These are phyloP conservation scores for Gossypium thurberi DNA, from an alignment of 345 rosid species.

Conservation along the genomic window DNA sequence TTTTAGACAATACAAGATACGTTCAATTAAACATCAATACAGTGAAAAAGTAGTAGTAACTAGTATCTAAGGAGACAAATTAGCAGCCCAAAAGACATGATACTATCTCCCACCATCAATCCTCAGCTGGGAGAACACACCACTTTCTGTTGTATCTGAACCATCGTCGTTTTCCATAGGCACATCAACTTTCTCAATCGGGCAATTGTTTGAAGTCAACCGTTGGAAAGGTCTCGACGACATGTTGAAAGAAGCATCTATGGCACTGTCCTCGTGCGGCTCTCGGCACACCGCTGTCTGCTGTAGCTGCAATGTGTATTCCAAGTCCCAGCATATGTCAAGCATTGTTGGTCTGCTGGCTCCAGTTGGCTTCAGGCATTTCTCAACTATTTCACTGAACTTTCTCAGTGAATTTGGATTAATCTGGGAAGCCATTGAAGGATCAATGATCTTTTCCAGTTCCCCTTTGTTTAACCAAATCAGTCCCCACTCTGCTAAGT, in stretches of 20 bases:
- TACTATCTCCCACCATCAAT: slow-evolving; percentile 29
- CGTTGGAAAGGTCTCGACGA: slow-evolving; percentile 19
- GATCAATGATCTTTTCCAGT: slow-evolving; percentile 39
- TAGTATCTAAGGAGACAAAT: background rate
- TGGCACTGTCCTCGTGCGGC: slow-evolving; percentile 22
- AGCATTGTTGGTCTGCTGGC: slow-evolving; percentile 49
- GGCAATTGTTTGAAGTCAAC: slow-evolving; percentile 24
- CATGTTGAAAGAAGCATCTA: slow-evolving; percentile 20
- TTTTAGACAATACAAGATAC: background rate
- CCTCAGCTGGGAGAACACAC: slow-evolving; percentile 28
- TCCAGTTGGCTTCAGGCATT: slow-evolving; percentile 50
- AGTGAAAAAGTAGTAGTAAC: background rate
- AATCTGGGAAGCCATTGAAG: slow-evolving; percentile 28
- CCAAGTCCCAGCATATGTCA: slow-evolving; percentile 59
- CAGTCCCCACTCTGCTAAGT: slow-evolving; percentile 50
- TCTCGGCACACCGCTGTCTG: slow-evolving; percentile 18
- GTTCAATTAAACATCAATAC: background rate
- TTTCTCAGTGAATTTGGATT: slow-evolving; percentile 38
- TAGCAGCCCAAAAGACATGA: background rate
- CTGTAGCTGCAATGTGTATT: slow-evolving; percentile 40
- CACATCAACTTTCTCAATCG: slow-evolving; percentile 14
- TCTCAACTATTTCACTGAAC: slow-evolving; percentile 42
- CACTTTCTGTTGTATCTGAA: slow-evolving; percentile 8
- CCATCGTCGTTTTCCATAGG: slow-evolving; percentile 5
- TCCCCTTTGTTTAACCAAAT: slow-evolving; percentile 26